Conservation (phyloP, 352 stramenopile species). For the Thraustochytrium sp. region DNA sequence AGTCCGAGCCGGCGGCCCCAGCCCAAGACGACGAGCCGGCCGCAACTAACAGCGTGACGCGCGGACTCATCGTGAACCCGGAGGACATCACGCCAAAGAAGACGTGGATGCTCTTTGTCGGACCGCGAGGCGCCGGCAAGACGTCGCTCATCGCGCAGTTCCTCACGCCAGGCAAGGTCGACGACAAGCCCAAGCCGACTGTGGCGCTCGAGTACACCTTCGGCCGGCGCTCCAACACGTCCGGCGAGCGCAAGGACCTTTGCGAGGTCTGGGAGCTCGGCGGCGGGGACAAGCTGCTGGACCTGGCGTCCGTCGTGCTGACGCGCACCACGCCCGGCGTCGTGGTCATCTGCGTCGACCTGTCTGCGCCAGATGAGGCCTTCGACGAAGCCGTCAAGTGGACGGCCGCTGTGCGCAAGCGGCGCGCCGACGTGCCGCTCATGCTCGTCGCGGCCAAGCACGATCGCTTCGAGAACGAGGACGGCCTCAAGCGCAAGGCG, state of each 20-base stretch:
- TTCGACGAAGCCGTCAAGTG: slow-evolving; percentile 69
- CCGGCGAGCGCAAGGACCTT: slow-evolving; percentile 61
- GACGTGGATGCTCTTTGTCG: slow-evolving; percentile 21
- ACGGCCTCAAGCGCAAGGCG: slow-evolving; percentile 72
- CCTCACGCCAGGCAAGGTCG: slow-evolving; percentile 50
- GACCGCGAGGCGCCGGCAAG: neutral
- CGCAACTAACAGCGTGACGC: neutral
- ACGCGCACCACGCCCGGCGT: slow-evolving; percentile 53
- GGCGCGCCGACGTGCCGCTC: slow-evolving; percentile 58
- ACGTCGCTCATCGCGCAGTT: neutral
- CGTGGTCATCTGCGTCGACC: slow-evolving; percentile 71
- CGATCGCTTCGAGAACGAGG: slow-evolving; percentile 74
- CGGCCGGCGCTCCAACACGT: slow-evolving; percentile 57
- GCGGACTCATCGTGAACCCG: neutral
- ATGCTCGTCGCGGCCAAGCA: slow-evolving; percentile 79
- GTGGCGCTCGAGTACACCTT: slow-evolving; percentile 83
- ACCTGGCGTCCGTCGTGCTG: slow-evolving; percentile 75
- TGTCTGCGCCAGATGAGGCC: slow-evolving; percentile 69
- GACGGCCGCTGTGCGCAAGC: slow-evolving; percentile 47
- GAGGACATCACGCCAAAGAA: neutral
- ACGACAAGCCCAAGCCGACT: slow-evolving; percentile 77
- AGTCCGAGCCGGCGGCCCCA: neutral
- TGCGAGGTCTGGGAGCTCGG: slow-evolving; percentile 84
- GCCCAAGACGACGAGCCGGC: neutral
- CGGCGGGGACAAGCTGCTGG: slow-evolving; percentile 64